Evolutionary conservation across 352 stramenopile genomes (phyloP).

Genomic region (Phytophthora podocarpi): DNA sequence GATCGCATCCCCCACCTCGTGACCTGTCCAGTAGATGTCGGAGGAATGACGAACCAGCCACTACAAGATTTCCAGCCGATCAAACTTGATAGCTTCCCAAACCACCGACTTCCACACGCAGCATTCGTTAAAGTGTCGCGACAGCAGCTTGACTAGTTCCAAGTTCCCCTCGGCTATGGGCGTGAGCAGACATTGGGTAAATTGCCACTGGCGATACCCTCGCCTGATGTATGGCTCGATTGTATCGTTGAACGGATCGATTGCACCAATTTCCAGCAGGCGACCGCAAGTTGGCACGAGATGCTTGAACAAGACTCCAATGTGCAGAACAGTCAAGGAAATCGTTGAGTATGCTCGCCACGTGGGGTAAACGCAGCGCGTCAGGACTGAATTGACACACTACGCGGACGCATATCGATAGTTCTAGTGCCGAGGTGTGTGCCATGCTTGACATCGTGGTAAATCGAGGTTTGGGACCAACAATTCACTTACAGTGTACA

Average conservation of each 20-base stretch:
- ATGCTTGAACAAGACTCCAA: constrained; percentile 10
- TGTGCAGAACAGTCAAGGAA: constrained; percentile 10
- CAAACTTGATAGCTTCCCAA: not conserved
- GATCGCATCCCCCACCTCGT: constrained; percentile 4
- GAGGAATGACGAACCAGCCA: constrained; percentile 7
- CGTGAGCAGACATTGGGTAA: constrained; percentile 2
- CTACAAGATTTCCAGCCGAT: constrained; percentile 1
- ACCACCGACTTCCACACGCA: not conserved
- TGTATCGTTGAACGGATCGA: too few relatives aligned
- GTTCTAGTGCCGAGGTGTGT: too few relatives aligned
- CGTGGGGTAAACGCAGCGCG: constrained; percentile 11
- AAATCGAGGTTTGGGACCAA: too few relatives aligned
- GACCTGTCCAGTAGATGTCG: constrained; percentile 6
- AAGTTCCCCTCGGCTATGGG: constrained; percentile 2
- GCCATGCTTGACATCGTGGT: too few relatives aligned
- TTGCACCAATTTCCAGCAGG: constrained; percentile 1
- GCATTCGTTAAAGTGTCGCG: constrained; percentile 2
- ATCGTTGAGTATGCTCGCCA: constrained; percentile 11
- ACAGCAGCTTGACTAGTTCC: constrained; percentile 7
- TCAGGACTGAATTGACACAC: constrained; percentile 7
- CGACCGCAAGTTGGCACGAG: constrained; percentile 7
- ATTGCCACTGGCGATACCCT: constrained; percentile 20
- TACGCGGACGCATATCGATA: not conserved
- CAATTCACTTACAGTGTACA: too few relatives aligned
- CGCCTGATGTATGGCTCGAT: not conserved